Conservation (phyloP, 352 stramenopile genomes). For the Plasmopara halstedii region DNA sequence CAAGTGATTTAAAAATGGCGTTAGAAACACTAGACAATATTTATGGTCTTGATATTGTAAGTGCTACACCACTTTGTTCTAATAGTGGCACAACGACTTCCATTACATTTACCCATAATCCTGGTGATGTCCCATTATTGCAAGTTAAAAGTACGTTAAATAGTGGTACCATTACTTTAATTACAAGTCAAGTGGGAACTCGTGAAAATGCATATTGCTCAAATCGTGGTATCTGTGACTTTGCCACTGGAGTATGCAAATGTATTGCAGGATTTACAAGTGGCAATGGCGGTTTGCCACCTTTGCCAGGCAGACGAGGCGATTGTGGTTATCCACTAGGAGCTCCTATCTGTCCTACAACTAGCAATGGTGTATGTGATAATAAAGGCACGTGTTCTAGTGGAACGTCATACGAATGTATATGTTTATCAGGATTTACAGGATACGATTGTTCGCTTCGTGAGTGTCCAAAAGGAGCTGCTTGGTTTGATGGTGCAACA, state of each 20-base stretch:
- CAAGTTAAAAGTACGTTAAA: constrained; percentile 35
- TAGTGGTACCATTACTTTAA: constrained; percentile 5
- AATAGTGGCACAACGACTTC: constrained; percentile 29
- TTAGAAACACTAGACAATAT: constrained; percentile 59
- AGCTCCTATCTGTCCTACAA: constrained; percentile 29
- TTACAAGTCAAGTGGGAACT: constrained; percentile 25
- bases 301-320: constrained; percentile 19
- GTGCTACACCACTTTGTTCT: constrained; percentile 23
- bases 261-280: constrained; percentile 57
- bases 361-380: constrained; percentile 31
- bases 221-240: constrained; percentile 69
- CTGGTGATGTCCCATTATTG: constrained; percentile 40
- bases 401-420: constrained; percentile 41
- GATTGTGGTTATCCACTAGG: constrained; percentile 40
- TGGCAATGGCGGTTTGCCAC: constrained; percentile 33
- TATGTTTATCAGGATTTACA: constrained; percentile 51
- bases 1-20: constrained; percentile 28
- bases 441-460: constrained; percentile 49
- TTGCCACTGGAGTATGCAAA: constrained; percentile 53
- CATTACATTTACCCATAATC: constrained; percentile 71
- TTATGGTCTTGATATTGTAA: constrained; percentile 32
- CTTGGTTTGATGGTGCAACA: constrained; percentile 65
- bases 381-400: constrained; percentile 36
- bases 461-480: constrained; percentile 39
- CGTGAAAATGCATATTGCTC: constrained; percentile 73